Conservation (phyloP, 1,139 yeast species). For the Kurtzmaniella quercitrusa region DNA sequence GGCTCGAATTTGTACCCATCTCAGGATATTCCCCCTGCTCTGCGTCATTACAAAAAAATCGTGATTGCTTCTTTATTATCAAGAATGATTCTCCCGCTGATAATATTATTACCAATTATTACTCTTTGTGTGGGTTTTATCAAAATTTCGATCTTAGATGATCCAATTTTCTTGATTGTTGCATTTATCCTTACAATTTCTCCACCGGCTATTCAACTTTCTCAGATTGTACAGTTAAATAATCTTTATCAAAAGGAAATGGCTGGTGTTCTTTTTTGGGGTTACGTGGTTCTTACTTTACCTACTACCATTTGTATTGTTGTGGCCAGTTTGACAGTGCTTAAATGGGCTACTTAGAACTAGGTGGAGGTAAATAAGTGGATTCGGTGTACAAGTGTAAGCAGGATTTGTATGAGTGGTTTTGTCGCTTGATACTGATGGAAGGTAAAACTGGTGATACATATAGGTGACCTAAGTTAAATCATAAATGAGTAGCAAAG, state of each 20-base stretch:
- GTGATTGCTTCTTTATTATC: slow-evolving; percentile 66
- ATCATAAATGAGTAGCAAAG: too few species aligned
- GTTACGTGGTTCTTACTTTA: slow-evolving; percentile 69
- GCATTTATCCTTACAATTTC: slow-evolving; percentile 71
- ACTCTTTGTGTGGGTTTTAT: slow-evolving; percentile 63
- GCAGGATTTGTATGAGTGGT: too few species aligned
- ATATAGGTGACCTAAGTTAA: too few species aligned
- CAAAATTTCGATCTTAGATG: slow-evolving; percentile 68
- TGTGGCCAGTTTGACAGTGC: slow-evolving; percentile 61
- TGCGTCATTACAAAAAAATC: slow-evolving; percentile 54
- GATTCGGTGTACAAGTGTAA: too few species aligned
- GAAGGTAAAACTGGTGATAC: too few species aligned
- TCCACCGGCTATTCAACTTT: slow-evolving; percentile 82
- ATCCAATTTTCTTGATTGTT: slow-evolving; percentile 77
- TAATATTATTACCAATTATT: slow-evolving; percentile 63
- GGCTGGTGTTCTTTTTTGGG: slow-evolving; percentile 88
- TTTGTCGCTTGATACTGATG: too few species aligned
- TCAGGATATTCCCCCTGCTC: slow-evolving; percentile 59
- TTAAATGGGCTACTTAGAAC: slow-evolving; percentile 42
- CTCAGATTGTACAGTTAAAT: slow-evolving; percentile 78
- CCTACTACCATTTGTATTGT: slow-evolving; percentile 77
- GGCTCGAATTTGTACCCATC: slow-evolving; percentile 76
- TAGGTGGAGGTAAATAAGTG: too few species aligned
- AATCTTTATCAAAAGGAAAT: slow-evolving; percentile 75
- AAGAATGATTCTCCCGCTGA: slow-evolving; percentile 73